A percentile compares a stretch with the other conserved stretches of the same genome.
Conservation (phyloP, 2,329 filamentous ascomycete genomes). For the Zasmidium citrigriseum region DNA sequence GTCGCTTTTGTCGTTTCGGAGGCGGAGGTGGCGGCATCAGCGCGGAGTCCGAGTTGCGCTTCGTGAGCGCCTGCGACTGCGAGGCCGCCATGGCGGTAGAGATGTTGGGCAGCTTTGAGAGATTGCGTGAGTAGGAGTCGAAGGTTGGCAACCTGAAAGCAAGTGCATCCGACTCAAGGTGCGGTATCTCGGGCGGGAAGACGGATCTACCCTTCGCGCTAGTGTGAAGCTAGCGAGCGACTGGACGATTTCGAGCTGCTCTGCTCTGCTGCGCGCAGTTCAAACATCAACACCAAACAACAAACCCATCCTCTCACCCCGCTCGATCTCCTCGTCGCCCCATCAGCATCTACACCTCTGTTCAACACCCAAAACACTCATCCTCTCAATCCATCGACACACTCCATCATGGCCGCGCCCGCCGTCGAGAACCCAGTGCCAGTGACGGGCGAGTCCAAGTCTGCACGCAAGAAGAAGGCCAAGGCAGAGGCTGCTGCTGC, state of each 20-base stretch:
- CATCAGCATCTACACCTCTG: background rate
- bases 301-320: background rate
- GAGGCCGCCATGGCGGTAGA: constrained; percentile 15
- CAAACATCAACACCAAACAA: too few relatives aligned
- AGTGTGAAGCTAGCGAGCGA: background rate
- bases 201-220: background rate
- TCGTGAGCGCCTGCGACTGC: constrained; percentile 64
- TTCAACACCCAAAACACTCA: background rate
- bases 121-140: background rate
- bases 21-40: constrained; percentile 88
- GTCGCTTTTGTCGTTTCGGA: constrained; percentile 87
- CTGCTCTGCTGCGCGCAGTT: too few relatives aligned
- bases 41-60: constrained; percentile 64
- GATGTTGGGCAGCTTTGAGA: too few relatives aligned
- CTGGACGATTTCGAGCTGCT: too few relatives aligned
- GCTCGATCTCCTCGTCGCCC: background rate
- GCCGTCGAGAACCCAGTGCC: constrained; percentile 55
- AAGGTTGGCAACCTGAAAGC: background rate
- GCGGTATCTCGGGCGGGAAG: background rate
- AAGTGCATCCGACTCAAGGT: background rate
- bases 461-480: constrained; percentile 48
- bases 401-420: constrained; percentile 61
- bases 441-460: constrained; percentile 47
- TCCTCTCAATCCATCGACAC: constrained; percentile 4
- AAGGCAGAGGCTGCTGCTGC: constrained; percentile 43